Conservation (phyloP, 257 asterid genomes). For the Solanum boliviense region DNA sequence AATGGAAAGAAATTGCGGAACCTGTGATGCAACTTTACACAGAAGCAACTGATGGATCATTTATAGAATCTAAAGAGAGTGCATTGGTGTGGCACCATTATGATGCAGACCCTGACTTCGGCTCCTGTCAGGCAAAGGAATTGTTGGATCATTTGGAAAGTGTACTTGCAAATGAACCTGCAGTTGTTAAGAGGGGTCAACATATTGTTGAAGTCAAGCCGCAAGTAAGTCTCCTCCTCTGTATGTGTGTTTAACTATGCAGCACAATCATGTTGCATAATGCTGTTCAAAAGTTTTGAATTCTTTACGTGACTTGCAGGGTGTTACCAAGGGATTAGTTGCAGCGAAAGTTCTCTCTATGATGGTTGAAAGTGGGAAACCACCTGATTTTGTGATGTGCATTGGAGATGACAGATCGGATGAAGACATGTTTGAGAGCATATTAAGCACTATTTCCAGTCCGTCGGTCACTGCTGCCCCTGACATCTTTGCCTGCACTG, state of each 20-base stretch:
- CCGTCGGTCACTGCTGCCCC: constrained; percentile 34
- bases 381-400: constrained; percentile 75
- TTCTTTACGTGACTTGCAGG: constrained; percentile 25
- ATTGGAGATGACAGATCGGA: constrained; percentile 85
- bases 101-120: constrained; percentile 77
- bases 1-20: constrained; percentile 72
- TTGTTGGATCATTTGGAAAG: constrained; percentile 69
- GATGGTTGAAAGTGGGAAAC: constrained; percentile 34
- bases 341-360: constrained; percentile 51
- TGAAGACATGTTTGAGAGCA: constrained; percentile 91
- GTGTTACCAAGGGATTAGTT: constrained; percentile 81
- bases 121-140: constrained; percentile 87
- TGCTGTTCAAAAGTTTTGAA: neutral
- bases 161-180: constrained; percentile 88
- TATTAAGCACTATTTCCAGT: constrained; percentile 28
- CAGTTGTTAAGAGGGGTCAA: constrained; percentile 82
- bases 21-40: constrained; percentile 76
- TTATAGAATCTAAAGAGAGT: constrained; percentile 70
- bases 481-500: constrained; percentile 82
- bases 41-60: constrained; percentile 85
- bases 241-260: neutral
- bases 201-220: constrained; percentile 93
- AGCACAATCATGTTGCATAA: neutral
- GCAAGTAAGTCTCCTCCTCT: constrained; percentile 34
- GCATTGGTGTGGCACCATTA: constrained; percentile 88